phyloP scores from a whole-genome alignment of 805 yeast species.

The Candida xiaguanensis region DNA sequence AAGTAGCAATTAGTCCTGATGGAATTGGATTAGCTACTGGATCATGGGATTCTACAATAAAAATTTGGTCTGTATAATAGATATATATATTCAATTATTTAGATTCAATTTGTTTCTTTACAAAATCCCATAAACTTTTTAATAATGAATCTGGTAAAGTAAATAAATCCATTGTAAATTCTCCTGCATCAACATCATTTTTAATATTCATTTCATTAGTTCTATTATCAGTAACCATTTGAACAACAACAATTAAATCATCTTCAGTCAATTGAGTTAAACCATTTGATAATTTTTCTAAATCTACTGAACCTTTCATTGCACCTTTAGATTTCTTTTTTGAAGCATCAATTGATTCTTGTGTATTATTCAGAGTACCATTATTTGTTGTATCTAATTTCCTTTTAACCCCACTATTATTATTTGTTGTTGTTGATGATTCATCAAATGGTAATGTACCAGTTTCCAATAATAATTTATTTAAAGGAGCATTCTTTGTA shows the following conservation, averaged over 20 bases:
- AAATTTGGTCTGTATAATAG: conserved; percentile 50
- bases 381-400: conserved; percentile 9
- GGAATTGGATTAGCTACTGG: conserved; percentile 75
- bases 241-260: conserved; percentile 90
- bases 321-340: conserved; percentile 57
- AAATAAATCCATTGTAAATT: conserved; percentile 92
- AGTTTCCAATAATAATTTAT: conserved; percentile 69
- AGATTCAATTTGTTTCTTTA: conserved; percentile 58
- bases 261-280: conserved; percentile 87
- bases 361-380: background rate
- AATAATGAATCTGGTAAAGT: conserved; percentile 88
- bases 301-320: conserved; percentile 72
- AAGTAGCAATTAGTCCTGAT: conserved; percentile 64
- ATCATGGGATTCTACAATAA: conserved; percentile 75
- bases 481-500: conserved; percentile 63
- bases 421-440: conserved; percentile 13
- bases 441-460: conserved; percentile 69
- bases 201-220: conserved; percentile 94
- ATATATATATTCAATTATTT: background rate
- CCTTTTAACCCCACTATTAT: conserved; percentile 12
- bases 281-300: conserved; percentile 87
- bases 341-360: conserved; percentile 15
- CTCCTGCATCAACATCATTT: conserved; percentile 95
- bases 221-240: conserved; percentile 94
- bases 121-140: conserved; percentile 93